Evolutionary conservation across 139 green algal species (phyloP).

Genomic region (Astrephomene gubernaculifera): DNA sequence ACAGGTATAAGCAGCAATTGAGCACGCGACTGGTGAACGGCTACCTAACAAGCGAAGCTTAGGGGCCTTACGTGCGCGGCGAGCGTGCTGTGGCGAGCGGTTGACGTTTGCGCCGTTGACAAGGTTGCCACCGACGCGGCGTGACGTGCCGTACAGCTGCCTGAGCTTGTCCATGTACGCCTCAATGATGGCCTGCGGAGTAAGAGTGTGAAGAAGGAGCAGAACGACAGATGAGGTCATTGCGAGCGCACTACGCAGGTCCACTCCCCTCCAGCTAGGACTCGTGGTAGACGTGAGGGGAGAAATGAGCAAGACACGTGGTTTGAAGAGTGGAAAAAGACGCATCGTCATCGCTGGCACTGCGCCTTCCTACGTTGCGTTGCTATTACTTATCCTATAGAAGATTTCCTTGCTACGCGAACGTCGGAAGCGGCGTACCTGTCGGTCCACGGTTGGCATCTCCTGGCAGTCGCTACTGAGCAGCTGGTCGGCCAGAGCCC

Average conservation of each 20-base stretch:
- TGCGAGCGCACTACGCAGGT: too few species aligned
- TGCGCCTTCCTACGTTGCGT: too few species aligned
- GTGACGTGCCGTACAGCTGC: conserved; percentile 33
- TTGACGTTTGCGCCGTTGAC: not conserved
- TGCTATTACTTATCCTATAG: too few species aligned
- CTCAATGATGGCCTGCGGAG: conserved; percentile 36
- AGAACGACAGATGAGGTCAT: too few species aligned
- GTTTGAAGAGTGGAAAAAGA: too few species aligned
- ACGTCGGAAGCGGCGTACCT: not conserved
- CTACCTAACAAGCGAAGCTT: not conserved
- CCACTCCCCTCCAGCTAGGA: too few species aligned
- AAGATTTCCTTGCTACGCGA: too few species aligned
- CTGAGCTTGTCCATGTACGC: conserved; percentile 32
- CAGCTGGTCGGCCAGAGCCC: not conserved
- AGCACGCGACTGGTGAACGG: not conserved
- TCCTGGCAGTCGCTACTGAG: not conserved
- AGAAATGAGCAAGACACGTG: too few species aligned
- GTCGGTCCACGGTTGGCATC: conserved; percentile 20
- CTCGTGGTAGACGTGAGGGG: too few species aligned
- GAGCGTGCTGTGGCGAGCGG: conserved; percentile 7
- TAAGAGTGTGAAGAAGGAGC: too few species aligned
- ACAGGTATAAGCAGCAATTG: not conserved
- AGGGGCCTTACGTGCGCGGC: not conserved
- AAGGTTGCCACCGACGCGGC: not conserved
- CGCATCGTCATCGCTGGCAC: too few species aligned